phyloP scores from a whole-genome alignment of 352 stramenopile species.

The Phytophthora fragariaefolia region DNA sequence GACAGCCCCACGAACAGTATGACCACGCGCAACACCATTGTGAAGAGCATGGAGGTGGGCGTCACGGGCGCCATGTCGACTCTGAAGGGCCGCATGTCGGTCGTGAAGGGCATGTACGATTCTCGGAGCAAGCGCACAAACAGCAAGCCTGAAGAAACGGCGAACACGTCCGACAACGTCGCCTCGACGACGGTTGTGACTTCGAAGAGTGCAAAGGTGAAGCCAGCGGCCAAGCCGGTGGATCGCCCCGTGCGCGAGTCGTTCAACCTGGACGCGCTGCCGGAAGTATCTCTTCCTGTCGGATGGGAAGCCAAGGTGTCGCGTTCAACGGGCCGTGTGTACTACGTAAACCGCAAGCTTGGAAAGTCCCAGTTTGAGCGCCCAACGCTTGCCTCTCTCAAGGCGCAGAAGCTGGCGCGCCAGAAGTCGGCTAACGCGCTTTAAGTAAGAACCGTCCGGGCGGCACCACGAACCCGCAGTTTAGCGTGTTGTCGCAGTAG shows the following conservation, averaged over 20 bases:
- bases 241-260: conserved; percentile 78
- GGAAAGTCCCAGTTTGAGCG: conserved; percentile 89
- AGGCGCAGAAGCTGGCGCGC: conserved; percentile 82
- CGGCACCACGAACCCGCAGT: conserved; percentile 15
- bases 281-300: conserved; percentile 79
- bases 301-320: conserved; percentile 90
- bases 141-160: conserved; percentile 59
- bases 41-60: conserved; percentile 77
- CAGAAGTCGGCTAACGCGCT: conserved; percentile 56
- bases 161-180: conserved; percentile 35
- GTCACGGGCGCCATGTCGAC: conserved; percentile 80
- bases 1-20: conserved; percentile 50
- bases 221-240: conserved; percentile 39
- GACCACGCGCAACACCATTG: conserved; percentile 78
- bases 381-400: conserved; percentile 84
- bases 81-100: conserved; percentile 82
- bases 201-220: conserved; percentile 41
- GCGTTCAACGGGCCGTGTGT: conserved; percentile 84
- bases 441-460: conserved; percentile 37
- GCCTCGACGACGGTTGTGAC: conserved; percentile 33
- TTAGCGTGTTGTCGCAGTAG: conserved; percentile 28
- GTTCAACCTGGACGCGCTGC: conserved; percentile 86
- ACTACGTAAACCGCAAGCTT: conserved; percentile 90
- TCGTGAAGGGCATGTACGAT: conserved; percentile 83
- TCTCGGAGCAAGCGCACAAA: conserved; percentile 62